A percentile compares a stretch with the other conserved stretches of the same genome.
Evolutionary conservation across 1,139 yeast genomes (phyloP).

Genomic region (Pichia sp.): DNA sequence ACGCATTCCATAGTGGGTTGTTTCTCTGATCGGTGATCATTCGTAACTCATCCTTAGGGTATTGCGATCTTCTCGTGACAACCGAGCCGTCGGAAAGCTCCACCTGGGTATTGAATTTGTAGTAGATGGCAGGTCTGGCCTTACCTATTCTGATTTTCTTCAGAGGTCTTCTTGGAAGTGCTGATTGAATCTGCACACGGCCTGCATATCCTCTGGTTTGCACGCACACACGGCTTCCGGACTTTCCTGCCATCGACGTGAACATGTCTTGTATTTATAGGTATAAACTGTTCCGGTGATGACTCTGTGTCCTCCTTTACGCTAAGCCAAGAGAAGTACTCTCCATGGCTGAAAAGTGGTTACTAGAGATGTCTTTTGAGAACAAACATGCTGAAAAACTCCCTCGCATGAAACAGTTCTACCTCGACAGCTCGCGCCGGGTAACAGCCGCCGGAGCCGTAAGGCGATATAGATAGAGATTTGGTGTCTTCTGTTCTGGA

Average conservation of each 20-base stretch:
- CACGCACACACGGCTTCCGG: background rate
- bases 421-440: background rate
- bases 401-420: background rate
- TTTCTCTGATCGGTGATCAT: slow-evolving; percentile 87
- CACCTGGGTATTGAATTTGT: slow-evolving; percentile 81
- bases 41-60: slow-evolving; percentile 81
- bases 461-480: background rate
- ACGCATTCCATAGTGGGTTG: slow-evolving; percentile 81
- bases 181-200: slow-evolving; percentile 39
- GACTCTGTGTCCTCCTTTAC: too few species aligned
- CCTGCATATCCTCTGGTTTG: slow-evolving; percentile 24
- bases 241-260: background rate
- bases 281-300: too few species aligned
- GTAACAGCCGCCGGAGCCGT: background rate
- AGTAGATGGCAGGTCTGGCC: slow-evolving; percentile 88
- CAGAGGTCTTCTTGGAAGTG: slow-evolving; percentile 49
- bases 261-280: slow-evolving; percentile 5
- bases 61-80: slow-evolving; percentile 73
- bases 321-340: too few species aligned
- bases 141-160: slow-evolving; percentile 62
- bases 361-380: background rate
- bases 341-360: too few species aligned
- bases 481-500: background rate
- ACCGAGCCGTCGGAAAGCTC: slow-evolving; percentile 95
- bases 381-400: slow-evolving; percentile 7